Evolutionary conservation across 2,329 filamentous ascomycete genomes (phyloP).

Genomic region (Leptographium radiaticola): DNA sequence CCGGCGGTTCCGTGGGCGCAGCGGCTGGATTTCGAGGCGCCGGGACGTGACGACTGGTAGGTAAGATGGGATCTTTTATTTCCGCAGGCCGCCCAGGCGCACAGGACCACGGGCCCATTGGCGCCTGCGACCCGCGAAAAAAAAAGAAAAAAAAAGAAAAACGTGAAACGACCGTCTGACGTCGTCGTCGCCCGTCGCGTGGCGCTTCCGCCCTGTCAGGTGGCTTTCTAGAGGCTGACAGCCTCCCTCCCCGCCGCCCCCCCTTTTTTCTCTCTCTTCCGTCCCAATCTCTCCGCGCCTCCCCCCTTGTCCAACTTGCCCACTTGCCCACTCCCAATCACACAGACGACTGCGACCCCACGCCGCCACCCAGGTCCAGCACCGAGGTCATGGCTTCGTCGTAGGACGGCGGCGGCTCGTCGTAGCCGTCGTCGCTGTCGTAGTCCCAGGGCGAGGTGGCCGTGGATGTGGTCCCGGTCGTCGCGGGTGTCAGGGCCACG

Average conservation of each 20-base stretch:
- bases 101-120: too few relatives aligned
- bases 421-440: constrained; percentile 26
- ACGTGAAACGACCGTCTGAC: too few relatives aligned
- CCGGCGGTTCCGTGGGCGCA: too few relatives aligned
- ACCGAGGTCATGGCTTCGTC: constrained; percentile 81
- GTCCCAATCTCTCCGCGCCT: not conserved
- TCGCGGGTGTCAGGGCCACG: not conserved
- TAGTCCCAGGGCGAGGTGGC: constrained; percentile 18
- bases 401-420: constrained; percentile 87
- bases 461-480: not conserved
- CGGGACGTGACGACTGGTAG: too few relatives aligned
- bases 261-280: not conserved
- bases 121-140: too few relatives aligned
- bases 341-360: not conserved
- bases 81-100: too few relatives aligned
- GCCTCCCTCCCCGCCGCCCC: not conserved
- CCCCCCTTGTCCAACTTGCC: too few relatives aligned
- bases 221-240: too few relatives aligned
- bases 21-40: too few relatives aligned
- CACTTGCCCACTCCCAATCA: not conserved
- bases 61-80: too few relatives aligned
- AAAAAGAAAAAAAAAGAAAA: too few relatives aligned
- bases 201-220: not conserved
- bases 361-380: constrained; percentile 21
- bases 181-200: too few relatives aligned